Evolutionary conservation across 2,329 filamentous ascomycete species (phyloP).

Genomic region (Fusarium penzigii): DNA sequence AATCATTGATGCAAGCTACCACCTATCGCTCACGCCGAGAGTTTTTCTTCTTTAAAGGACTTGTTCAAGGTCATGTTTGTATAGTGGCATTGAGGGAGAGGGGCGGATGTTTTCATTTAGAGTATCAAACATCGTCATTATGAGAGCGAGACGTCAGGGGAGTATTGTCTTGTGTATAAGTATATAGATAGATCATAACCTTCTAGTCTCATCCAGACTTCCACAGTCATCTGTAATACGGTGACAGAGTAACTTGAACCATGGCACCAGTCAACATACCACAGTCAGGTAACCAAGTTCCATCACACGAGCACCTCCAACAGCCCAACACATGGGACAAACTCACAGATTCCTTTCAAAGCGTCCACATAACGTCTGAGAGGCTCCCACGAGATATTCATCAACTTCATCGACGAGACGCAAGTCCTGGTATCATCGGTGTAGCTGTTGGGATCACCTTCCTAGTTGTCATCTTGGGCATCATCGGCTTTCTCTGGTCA

Average conservation of each 20-base stretch:
- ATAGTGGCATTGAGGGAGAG: too few relatives aligned
- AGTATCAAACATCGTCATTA: too few relatives aligned
- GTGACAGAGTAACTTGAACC: neutral
- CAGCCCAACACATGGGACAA: neutral
- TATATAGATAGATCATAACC: neutral
- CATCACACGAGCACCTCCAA: neutral
- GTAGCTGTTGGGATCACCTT: constrained; percentile 13
- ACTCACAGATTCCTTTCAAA: neutral
- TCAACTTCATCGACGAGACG: constrained; percentile 7
- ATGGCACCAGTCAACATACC: neutral
- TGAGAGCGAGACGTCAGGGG: neutral
- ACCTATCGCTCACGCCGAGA: neutral
- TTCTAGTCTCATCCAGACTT: neutral
- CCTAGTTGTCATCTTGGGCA: constrained; percentile 5
- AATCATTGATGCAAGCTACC: neutral
- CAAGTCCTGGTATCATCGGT: constrained; percentile 7
- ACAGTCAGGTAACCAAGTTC: neutral
- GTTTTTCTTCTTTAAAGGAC: neutral
- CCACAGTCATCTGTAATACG: too few relatives aligned
- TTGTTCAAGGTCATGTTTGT: too few relatives aligned
- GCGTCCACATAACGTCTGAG: too few relatives aligned
- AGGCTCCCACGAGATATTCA: neutral
- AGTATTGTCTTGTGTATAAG: neutral
- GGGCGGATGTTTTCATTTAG: too few relatives aligned
- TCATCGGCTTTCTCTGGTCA: constrained; percentile 11